phyloP scores from a whole-genome alignment of 768 basidiomycete genomes.

The Rhizopogon roseolus region DNA sequence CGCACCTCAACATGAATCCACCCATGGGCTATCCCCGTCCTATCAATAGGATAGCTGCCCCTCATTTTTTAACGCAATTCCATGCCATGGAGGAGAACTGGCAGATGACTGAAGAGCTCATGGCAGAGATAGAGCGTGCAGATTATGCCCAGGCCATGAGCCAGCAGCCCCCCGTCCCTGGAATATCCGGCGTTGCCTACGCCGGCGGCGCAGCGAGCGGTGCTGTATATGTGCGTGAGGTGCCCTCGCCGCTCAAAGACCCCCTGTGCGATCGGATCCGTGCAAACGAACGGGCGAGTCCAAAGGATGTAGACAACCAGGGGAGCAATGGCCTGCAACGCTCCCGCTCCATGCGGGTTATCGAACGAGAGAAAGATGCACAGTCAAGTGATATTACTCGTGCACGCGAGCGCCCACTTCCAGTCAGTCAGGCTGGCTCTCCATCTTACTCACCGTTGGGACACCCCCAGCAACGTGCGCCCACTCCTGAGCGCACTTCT shows the following conservation, averaged over 20 bases:
- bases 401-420: slow-evolving; percentile 23
- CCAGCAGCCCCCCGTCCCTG: slow-evolving; percentile 32
- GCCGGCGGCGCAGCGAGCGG: slow-evolving; percentile 41
- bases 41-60: slow-evolving; percentile 49
- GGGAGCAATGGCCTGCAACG: slow-evolving; percentile 17
- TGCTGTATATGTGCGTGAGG: slow-evolving; percentile 28
- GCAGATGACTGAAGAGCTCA: slow-evolving; percentile 65
- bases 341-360: slow-evolving; percentile 29
- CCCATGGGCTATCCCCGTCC: slow-evolving; percentile 59
- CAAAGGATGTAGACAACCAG: slow-evolving; percentile 47
- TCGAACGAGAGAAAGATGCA: slow-evolving; percentile 41
- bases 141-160: slow-evolving; percentile 56
- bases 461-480: slow-evolving; percentile 33
- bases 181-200: slow-evolving; percentile 40
- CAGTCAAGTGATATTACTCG: slow-evolving; percentile 21
- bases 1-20: slow-evolving; percentile 26
- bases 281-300: slow-evolving; percentile 46
- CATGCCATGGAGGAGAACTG: slow-evolving; percentile 52
- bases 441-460: slow-evolving; percentile 39
- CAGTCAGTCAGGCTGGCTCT: slow-evolving; percentile 30
- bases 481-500: slow-evolving; percentile 52
- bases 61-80: slow-evolving; percentile 54
- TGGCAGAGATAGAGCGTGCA: slow-evolving; percentile 71
- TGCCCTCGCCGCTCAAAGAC: slow-evolving; percentile 43
- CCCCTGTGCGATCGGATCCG: slow-evolving; percentile 53